Evolutionary conservation across 805 yeast species (phyloP).

Genomic region (Kregervanrija pseudodelftensis): DNA sequence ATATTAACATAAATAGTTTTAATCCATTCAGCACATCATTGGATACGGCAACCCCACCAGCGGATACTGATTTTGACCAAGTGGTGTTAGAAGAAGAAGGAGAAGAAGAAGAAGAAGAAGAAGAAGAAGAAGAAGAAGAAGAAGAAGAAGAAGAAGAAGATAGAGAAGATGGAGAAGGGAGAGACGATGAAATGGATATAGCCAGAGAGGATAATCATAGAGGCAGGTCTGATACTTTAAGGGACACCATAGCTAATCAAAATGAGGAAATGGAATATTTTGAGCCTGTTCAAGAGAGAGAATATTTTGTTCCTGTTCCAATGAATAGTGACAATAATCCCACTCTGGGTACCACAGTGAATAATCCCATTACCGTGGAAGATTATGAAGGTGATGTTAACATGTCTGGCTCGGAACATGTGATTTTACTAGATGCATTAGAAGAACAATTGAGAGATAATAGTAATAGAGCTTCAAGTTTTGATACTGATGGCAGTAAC

Average conservation of each 20-base stretch:
- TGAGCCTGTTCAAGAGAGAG: no score
- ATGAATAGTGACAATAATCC: conserved; percentile 9
- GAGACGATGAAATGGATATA: no score
- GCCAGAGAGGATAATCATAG: no score
- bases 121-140: background rate
- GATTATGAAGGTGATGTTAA: conserved; percentile 15
- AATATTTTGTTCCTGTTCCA: conserved; percentile 6
- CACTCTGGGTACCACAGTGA: conserved; percentile 6
- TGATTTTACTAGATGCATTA: background rate
- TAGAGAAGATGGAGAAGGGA: background rate
- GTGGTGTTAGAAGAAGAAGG: background rate
- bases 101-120: background rate
- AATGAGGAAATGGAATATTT: background rate
- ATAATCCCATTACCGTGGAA: conserved; percentile 9
- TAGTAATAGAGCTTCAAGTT: background rate
- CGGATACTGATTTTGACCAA: background rate
- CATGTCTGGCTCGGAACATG: conserved; percentile 7
- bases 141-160: background rate
- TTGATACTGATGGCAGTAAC: background rate
- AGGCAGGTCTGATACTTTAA: no score
- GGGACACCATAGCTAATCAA: background rate
- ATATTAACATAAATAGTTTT: no score
- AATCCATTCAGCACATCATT: no score
- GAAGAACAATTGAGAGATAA: background rate
- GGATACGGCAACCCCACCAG: no score